Percentiles rank a stretch among this genome's conserved stretches.
Evolutionary conservation across 2,329 filamentous ascomycete genomes (phyloP).

Genomic region (Arachnomyces sp.): DNA sequence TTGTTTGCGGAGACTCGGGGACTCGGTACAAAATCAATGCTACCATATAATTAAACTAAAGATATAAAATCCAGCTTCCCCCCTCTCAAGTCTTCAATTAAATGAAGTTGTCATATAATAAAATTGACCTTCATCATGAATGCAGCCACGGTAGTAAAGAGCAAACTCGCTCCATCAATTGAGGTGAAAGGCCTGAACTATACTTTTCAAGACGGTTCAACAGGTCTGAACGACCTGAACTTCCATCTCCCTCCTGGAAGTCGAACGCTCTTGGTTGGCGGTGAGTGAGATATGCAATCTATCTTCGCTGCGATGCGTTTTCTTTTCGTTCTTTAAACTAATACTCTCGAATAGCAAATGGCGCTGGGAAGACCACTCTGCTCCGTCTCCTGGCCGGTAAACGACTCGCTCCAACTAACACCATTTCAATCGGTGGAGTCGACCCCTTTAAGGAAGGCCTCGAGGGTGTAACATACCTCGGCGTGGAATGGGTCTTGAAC

Average conservation of each 20-base stretch:
- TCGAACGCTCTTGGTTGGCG: conserved; percentile 84
- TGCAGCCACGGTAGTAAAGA: no score
- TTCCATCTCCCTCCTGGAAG: conserved; percentile 73
- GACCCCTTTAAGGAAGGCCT: conserved; percentile 88
- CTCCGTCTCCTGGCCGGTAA: conserved; percentile 91
- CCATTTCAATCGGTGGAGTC: conserved; percentile 68
- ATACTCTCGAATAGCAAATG: conserved; percentile 56
- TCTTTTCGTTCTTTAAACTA: conserved; percentile 1
- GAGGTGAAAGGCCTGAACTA: conserved; percentile 71
- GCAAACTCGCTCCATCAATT: conserved; percentile 49
- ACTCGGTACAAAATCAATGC: no score
- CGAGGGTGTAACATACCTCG: conserved; percentile 93
- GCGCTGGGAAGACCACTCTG: conserved; percentile 93
- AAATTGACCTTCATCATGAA: no score
- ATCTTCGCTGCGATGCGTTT: not conserved
- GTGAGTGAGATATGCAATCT: conserved; percentile 29
- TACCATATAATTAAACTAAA: no score
- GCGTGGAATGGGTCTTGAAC: conserved; percentile 96
- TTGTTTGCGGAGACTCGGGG: no score
- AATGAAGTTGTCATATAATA: no score
- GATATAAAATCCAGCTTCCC: no score
- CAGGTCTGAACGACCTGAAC: conserved; percentile 65
- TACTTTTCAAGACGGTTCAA: conserved; percentile 74
- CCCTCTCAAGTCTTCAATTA: no score
- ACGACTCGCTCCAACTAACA: conserved; percentile 69